Conservation (phyloP, 495 filamentous ascomycete genomes). For the Penicillium taxi region DNA sequence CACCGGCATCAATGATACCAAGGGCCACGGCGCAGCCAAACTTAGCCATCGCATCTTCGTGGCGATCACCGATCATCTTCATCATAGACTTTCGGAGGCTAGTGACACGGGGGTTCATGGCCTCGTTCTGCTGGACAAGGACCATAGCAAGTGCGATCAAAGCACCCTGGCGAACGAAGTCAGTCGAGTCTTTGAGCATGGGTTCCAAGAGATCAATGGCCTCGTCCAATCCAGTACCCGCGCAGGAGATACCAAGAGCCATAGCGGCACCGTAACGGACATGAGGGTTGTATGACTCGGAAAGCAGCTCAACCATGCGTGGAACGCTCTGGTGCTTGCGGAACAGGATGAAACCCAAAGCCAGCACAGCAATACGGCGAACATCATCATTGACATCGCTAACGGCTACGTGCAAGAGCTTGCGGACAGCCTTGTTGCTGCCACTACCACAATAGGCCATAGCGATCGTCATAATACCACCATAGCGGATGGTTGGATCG, state of each 20-base stretch:
- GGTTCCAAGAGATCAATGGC: conserved; percentile 95
- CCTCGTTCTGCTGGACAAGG: conserved; percentile 93
- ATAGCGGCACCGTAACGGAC: conserved; percentile 97
- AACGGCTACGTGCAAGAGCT: conserved; percentile 93
- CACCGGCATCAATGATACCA: conserved; percentile 97
- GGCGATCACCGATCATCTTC: conserved; percentile 88
- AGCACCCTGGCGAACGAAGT: conserved; percentile 98
- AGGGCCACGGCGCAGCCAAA: conserved; percentile 90
- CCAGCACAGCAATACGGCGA: conserved; percentile 93
- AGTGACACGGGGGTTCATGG: conserved; percentile 84
- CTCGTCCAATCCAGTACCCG: conserved; percentile 92
- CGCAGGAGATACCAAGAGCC: conserved; percentile 96
- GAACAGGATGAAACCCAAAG: conserved; percentile 97
- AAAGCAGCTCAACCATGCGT: conserved; percentile 97
- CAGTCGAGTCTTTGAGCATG: conserved; percentile 98
- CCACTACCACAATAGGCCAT: conserved; percentile 94
- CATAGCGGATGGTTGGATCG: conserved; percentile 88
- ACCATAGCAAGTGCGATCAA: conserved; percentile 95
- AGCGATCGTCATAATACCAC: conserved; percentile 98
- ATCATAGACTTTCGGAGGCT: conserved; percentile 75
- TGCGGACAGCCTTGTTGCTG: conserved; percentile 97
- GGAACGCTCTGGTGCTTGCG: conserved; percentile 94
- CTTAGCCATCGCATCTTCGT: conserved; percentile 99
- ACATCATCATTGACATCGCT: conserved; percentile 99
- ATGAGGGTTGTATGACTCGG: conserved; percentile 98